phyloP scores from a whole-genome alignment of 768 basidiomycete genomes.

The Solioccasus polychromus region DNA sequence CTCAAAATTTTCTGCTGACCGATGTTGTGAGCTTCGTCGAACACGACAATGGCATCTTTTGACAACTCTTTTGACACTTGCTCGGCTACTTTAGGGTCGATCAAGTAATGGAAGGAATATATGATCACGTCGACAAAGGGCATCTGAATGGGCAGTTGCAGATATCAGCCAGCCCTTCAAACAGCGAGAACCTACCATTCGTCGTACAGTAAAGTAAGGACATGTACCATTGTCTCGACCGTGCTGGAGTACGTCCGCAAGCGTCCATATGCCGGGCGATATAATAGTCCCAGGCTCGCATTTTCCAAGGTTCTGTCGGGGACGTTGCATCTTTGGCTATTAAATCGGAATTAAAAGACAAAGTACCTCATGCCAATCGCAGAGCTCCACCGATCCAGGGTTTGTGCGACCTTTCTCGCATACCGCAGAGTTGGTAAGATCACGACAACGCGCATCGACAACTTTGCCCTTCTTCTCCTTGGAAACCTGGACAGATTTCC shows the following conservation, averaged over 20 bases:
- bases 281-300: conserved; percentile 79
- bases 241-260: conserved; percentile 88
- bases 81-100: conserved; percentile 98
- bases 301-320: conserved; percentile 71
- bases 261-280: conserved; percentile 86
- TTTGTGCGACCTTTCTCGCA: conserved; percentile 82
- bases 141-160: conserved; percentile 56
- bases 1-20: conserved; percentile 49
- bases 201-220: conserved; percentile 92
- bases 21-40: conserved; percentile 99
- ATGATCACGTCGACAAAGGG: conserved; percentile 95
- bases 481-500: conserved; percentile 57
- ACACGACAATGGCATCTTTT: conserved; percentile 97
- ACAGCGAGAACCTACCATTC: conserved; percentile 71
- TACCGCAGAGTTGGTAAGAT: conserved; percentile 81
- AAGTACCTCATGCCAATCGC: conserved; percentile 94
- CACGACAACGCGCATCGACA: conserved; percentile 95
- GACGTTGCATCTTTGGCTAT: conserved; percentile 1
- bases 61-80: conserved; percentile 98
- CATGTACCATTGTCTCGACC: conserved; percentile 84
- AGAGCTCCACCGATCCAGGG: conserved; percentile 89
- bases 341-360: conserved; percentile 1
- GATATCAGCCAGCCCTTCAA: neutral
- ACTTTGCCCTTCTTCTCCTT: conserved; percentile 99
- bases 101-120: conserved; percentile 97